Percentiles rank a stretch among this genome's conserved stretches.
Conservation (phyloP, 1,284 basidiomycete genomes). For the Rhodotorula sp. region DNA sequence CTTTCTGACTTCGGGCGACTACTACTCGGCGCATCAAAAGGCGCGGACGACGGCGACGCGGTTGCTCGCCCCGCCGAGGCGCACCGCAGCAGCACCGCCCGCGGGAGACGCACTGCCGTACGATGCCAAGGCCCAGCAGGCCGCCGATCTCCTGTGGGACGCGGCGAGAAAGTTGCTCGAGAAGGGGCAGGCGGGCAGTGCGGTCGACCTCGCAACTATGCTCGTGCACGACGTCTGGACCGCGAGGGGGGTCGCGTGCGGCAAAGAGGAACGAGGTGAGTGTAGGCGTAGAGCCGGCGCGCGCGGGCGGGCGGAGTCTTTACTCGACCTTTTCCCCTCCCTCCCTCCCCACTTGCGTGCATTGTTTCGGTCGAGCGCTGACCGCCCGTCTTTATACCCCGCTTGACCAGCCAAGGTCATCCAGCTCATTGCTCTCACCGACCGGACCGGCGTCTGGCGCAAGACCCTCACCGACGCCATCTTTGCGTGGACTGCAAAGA, state of each 20-base stretch:
- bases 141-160: conserved; percentile 83
- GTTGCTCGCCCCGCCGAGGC: conserved; percentile 54
- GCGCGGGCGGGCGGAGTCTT: no score
- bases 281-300: conserved; percentile 6
- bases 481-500: conserved; percentile 78
- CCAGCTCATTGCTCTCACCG: conserved; percentile 74
- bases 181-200: conserved; percentile 78
- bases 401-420: conserved; percentile 61
- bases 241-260: conserved; percentile 65
- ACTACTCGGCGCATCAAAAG: conserved; percentile 92
- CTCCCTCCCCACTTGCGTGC: neutral
- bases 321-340: neutral
- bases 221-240: conserved; percentile 69
- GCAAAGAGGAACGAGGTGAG: conserved; percentile 66
- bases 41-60: conserved; percentile 87
- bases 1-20: conserved; percentile 62
- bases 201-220: conserved; percentile 63
- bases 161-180: conserved; percentile 79
- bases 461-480: conserved; percentile 74
- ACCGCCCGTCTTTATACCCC: no score
- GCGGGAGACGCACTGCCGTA: conserved; percentile 21
- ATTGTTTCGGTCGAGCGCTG: neutral
- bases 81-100: conserved; percentile 17
- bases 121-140: conserved; percentile 67
- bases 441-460: conserved; percentile 70